Evolutionary conservation across 306 rosid species (phyloP), one percentile per base, ranked within the genome.

Genomic region (Luffa aegyptiaca): DNA sequence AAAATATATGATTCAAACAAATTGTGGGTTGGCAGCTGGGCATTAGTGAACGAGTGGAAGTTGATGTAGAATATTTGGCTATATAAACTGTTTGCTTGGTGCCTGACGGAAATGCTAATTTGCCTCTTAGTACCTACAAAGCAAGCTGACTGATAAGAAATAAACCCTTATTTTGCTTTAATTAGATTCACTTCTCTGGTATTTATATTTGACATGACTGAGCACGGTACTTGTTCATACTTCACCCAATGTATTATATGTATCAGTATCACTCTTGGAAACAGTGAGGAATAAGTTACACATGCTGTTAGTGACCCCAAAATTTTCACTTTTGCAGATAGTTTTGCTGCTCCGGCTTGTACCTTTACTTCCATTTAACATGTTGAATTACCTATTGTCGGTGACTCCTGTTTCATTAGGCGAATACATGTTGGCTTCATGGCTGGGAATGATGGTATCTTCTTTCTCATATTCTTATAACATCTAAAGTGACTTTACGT

Each of bases 371-470:
- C 87, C 93, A 1, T 85, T 86, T 80, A 87, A 84, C 80, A 79
- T 90, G 88, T 62, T 90, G 87, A 92, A 87, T 84, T 83, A 88
- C 84, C 87, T 88, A 73, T 79, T 83, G 45, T 83, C 87, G 18
- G 90, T 89, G 80, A 79, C 87, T 83, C 87, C 92, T 70, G 87
- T 84, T 45, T 74, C 51, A 61, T 51, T 88, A 71, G 87, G 86
- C 77, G 88, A 88, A 46, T 83, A 88, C 73, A 61, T 87, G 86
- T 75, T 92, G 82, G 87, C 89, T 73, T 78, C 85, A 53, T 92
- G 92, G 91, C 79, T 88, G 76, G 93, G 90, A 78, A 88, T 87
- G 87, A 88, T 90, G 92, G 94, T 88, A 80, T 33, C 44, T 49
- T 63, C 84, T 78, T 64, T 51, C 51, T 42, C 39, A 14, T 49